These are phyloP conservation scores for Escallonia herrerae DNA, from an alignment of 129 eudicot genomes.

Conservation along the genomic window DNA sequence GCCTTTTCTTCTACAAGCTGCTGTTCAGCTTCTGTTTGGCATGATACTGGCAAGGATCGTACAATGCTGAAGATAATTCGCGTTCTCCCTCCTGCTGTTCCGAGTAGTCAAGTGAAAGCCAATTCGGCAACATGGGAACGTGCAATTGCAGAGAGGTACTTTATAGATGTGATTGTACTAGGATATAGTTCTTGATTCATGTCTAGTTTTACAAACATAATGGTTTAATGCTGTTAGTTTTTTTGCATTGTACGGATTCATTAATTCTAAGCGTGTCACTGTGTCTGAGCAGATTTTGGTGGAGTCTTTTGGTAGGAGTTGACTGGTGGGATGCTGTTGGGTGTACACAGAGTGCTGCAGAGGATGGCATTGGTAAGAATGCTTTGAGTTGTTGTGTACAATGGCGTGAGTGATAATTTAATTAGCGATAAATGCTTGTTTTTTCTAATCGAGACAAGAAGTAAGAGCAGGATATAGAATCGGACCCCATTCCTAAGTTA, in stretches of 20 bases:
- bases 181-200: neutral
- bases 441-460: neutral
- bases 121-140: slow-evolving; percentile 90
- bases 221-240: neutral
- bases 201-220: neutral
- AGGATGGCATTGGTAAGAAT: slow-evolving; percentile 91
- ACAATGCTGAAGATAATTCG: slow-evolving; percentile 83
- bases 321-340: slow-evolving; percentile 99
- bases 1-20: slow-evolving; percentile 99
- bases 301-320: slow-evolving; percentile 99
- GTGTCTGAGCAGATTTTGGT: slow-evolving; percentile 73
- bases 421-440: neutral
- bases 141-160: slow-evolving; percentile 96
- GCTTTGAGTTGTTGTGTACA: neutral
- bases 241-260: neutral
- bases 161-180: neutral
- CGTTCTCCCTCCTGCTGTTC: slow-evolving; percentile 92
- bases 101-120: slow-evolving; percentile 69
- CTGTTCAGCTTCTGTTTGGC: slow-evolving; percentile 99
- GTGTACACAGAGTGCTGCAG: slow-evolving; percentile 99
- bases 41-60: slow-evolving; percentile 69
- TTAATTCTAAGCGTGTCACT: neutral
- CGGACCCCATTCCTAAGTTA: neutral
- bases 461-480: neutral
- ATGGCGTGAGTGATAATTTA: neutral